Percentiles rank a stretch among this genome's conserved stretches.
Conservation (phyloP, 2,329 filamentous ascomycete species). For the Trichoderma hamatum region DNA sequence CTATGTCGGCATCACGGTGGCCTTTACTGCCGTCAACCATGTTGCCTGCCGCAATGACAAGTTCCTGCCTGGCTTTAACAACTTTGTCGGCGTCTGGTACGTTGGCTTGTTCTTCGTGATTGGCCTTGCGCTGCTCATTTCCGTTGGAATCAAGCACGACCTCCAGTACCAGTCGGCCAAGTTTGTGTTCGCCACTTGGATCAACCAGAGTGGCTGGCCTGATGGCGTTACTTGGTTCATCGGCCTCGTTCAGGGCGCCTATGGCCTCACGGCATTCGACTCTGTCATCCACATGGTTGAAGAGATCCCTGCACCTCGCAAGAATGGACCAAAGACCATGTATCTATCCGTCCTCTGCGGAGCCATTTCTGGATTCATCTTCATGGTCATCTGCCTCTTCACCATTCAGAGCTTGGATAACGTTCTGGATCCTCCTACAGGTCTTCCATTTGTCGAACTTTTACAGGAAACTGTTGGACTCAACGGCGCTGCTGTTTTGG, state of each 20-base stretch:
- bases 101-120: constrained; percentile 56
- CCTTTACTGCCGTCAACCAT: constrained; percentile 55
- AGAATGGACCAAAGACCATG: constrained; percentile 55
- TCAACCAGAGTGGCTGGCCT: constrained; percentile 52
- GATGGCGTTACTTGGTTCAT: constrained; percentile 62
- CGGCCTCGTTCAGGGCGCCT: constrained; percentile 59
- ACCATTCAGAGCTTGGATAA: constrained; percentile 51
- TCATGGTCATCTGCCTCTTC: constrained; percentile 56
- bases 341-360: constrained; percentile 55
- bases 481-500: constrained; percentile 47
- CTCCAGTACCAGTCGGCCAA: constrained; percentile 52
- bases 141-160: constrained; percentile 49
- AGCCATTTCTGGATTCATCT: constrained; percentile 53
- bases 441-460: constrained; percentile 55
- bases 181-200: constrained; percentile 57
- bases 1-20: constrained; percentile 53
- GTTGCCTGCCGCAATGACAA: constrained; percentile 51
- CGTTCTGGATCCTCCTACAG: constrained; percentile 45
- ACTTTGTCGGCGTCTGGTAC: constrained; percentile 58
- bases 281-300: constrained; percentile 62
- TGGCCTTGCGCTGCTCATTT: constrained; percentile 54
- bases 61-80: constrained; percentile 54
- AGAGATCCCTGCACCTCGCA: constrained; percentile 56
- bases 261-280: constrained; percentile 59
- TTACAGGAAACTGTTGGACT: constrained; percentile 43